These are phyloP conservation scores for Ananas comosus DNA, from an alignment of 176 grass and related monocot species.

Conservation along the genomic window DNA sequence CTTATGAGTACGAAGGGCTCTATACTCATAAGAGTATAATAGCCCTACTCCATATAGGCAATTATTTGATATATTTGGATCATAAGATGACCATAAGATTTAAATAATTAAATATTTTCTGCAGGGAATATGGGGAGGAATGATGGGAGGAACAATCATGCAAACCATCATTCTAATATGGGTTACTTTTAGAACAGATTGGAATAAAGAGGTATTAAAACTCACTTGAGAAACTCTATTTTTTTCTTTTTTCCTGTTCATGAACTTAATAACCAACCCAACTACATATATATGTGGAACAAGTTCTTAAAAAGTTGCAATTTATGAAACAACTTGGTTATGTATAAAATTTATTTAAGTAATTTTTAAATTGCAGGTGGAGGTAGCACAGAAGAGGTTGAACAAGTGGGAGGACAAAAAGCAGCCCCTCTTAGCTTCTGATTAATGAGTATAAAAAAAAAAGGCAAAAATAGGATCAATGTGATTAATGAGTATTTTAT, in stretches of 20 bases:
- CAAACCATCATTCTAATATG: constrained; percentile 61
- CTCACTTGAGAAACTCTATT: neutral
- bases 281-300: neutral
- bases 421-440: neutral
- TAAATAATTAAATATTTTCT: neutral
- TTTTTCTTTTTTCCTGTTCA: neutral
- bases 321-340: neutral
- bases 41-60: no score
- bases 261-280: no score
- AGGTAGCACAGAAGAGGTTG: constrained; percentile 33
- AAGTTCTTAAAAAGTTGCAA: no score
- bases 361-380: constrained; percentile 20
- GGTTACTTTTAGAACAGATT: constrained; percentile 62
- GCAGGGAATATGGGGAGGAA: constrained; percentile 74
- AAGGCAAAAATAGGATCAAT: no score
- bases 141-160: constrained; percentile 70
- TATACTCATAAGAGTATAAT: no score
- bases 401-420: constrained; percentile 42
- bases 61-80: neutral
- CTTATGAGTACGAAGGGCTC: no score
- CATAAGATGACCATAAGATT: no score
- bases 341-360: neutral
- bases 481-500: no score
- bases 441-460: no score
- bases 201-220: constrained; percentile 53